These are phyloP conservation scores for Niebla homalea DNA, from an alignment of 495 filamentous ascomycete genomes.

Conservation along the genomic window DNA sequence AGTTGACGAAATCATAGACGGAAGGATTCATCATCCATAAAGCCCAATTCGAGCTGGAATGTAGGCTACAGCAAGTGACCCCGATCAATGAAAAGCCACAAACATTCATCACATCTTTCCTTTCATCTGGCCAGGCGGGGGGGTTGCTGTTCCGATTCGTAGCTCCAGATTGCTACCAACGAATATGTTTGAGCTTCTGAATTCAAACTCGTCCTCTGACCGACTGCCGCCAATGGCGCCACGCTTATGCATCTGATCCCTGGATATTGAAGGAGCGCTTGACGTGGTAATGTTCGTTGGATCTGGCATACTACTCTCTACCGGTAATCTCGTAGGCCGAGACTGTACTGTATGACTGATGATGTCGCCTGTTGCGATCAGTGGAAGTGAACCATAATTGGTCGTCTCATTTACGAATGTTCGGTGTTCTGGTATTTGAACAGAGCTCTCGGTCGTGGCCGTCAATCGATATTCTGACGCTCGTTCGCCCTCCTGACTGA, in stretches of 20 bases:
- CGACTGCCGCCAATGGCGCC: no score
- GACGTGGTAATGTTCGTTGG: constrained; percentile 1
- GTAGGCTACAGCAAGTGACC: neutral
- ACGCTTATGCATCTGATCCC: neutral
- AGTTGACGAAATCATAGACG: constrained; percentile 3
- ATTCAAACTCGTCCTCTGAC: constrained; percentile 4
- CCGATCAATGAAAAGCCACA: no score
- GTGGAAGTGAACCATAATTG: no score
- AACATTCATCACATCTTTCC: no score
- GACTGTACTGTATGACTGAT: no score
- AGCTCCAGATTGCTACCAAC: constrained; percentile 4
- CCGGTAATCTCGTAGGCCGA: no score
- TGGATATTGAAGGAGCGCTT: no score
- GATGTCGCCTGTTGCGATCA: no score
- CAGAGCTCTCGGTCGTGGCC: no score
- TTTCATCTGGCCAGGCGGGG: neutral
- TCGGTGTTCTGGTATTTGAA: no score
- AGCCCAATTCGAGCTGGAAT: neutral
- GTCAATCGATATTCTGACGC: constrained; percentile 27
- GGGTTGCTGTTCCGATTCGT: neutral
- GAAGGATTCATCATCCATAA: constrained; percentile 16
- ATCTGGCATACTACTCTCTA: constrained; percentile 8
- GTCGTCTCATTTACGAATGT: no score
- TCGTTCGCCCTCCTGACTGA: no score
- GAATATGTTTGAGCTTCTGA: constrained; percentile 12